Conservation (phyloP, 768 basidiomycete species). For the Boletus pseudo-olivaceus region DNA sequence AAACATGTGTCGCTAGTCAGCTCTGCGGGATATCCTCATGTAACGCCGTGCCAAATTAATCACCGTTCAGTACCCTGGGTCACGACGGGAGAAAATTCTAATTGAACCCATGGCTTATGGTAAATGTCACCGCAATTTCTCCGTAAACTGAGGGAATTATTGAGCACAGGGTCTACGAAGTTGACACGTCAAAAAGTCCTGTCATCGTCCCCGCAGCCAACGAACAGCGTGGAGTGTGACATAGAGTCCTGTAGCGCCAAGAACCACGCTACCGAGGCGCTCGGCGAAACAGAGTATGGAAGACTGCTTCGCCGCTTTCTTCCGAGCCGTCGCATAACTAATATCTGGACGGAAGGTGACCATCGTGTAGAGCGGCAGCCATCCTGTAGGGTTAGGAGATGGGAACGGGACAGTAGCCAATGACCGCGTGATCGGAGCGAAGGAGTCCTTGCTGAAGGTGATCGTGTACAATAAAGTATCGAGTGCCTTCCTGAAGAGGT, state of each 20-base stretch:
- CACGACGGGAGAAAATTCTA: slow-evolving; percentile 16
- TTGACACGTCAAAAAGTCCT: slow-evolving; percentile 19
- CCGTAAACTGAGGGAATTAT: slow-evolving; percentile 29
- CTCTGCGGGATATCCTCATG: slow-evolving; percentile 33
- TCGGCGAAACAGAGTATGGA: slow-evolving; percentile 50
- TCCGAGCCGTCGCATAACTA: slow-evolving; percentile 78
- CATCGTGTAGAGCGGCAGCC: slow-evolving; percentile 96
- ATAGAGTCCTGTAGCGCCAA: slow-evolving; percentile 44
- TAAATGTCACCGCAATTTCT: slow-evolving; percentile 18
- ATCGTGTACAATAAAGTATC: slow-evolving; percentile 72
- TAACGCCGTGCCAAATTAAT: slow-evolving; percentile 31
- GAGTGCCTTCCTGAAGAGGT: slow-evolving; percentile 74
- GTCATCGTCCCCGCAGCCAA: slow-evolving; percentile 23
- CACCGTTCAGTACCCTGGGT: slow-evolving; percentile 29
- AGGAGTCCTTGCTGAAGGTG: slow-evolving; percentile 47
- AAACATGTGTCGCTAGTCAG: slow-evolving; percentile 24
- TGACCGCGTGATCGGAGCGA: slow-evolving; percentile 43
- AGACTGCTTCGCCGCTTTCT: slow-evolving; percentile 68
- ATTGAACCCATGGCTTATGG: slow-evolving; percentile 20
- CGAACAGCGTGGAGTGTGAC: slow-evolving; percentile 13
- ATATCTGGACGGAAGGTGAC: slow-evolving; percentile 97
- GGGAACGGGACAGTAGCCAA: slow-evolving; percentile 57
- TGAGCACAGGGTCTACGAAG: slow-evolving; percentile 29
- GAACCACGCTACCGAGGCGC: slow-evolving; percentile 44
- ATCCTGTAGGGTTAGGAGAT: slow-evolving; percentile 59